Conservation (phyloP, 257 asterid genomes). For the Solanum chmielewskii region DNA sequence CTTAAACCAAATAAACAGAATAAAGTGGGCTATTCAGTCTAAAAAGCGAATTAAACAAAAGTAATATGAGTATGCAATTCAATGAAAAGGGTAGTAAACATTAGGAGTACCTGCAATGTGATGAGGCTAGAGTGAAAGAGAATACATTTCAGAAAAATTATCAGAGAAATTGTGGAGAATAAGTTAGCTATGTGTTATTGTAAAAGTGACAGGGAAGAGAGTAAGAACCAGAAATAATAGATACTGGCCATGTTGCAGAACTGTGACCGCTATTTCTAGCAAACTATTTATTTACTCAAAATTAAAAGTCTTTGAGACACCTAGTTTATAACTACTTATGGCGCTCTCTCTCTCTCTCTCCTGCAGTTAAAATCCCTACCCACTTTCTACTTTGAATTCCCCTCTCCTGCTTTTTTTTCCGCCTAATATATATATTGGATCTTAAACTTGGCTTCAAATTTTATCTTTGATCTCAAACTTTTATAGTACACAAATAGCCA, state of each 20-base stretch:
- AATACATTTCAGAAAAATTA: not conserved
- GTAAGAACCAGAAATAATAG: conserved; percentile 27
- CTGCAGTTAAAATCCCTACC: not conserved
- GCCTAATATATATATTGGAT: too few species aligned
- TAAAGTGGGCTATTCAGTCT: not conserved
- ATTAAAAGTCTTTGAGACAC: not conserved
- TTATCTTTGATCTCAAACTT: accelerated
- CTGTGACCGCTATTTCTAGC: conserved; percentile 22
- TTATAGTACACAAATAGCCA: accelerated
- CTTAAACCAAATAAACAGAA: not conserved
- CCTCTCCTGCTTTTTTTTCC: too few species aligned
- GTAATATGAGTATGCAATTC: not conserved
- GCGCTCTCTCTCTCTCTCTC: not conserved
- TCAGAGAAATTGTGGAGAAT: not conserved
- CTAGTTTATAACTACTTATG: conserved; percentile 12
- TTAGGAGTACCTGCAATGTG: not conserved
- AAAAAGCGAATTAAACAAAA: not conserved
- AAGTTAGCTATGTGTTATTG: not conserved
- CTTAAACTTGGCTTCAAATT: too few species aligned
- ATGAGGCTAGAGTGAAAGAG: not conserved
- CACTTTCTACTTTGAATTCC: not conserved
- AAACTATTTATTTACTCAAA: not conserved
- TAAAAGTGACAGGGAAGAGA: not conserved
- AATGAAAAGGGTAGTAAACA: not conserved
- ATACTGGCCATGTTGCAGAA: conserved; percentile 25